Conservation (phyloP, 1,284 basidiomycete genomes). For the Earliella scabrosa region DNA sequence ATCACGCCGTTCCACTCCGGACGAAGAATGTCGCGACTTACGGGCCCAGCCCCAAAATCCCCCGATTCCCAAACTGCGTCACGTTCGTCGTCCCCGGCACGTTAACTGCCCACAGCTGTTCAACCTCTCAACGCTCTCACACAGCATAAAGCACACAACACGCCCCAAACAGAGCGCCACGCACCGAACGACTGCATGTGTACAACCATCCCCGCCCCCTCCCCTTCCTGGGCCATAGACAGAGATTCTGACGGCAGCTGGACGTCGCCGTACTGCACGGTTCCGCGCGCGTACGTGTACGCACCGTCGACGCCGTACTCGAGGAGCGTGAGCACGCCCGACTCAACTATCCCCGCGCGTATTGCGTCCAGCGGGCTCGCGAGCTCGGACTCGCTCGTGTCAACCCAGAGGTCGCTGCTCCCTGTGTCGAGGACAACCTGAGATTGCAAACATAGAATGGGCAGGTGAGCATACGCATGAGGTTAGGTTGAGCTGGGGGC, state of each 20-base stretch:
- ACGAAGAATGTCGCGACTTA: neutral
- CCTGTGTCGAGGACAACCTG: slow-evolving; percentile 13
- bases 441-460: too few species aligned
- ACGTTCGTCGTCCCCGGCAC: slow-evolving; percentile 6
- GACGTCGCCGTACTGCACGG: slow-evolving; percentile 8
- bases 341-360: neutral
- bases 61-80: slow-evolving; percentile 6
- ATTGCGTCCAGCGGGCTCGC: neutral
- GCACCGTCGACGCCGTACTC: slow-evolving; percentile 7
- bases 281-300: slow-evolving; percentile 3
- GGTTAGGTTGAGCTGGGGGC: too few species aligned
- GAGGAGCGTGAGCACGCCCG: neutral
- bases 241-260: neutral
- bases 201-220: neutral
- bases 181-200: slow-evolving; percentile 5
- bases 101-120: neutral
- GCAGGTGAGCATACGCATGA: too few species aligned
- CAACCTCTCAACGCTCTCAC: neutral
- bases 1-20: too few species aligned
- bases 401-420: slow-evolving; percentile 16
- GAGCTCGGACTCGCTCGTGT: slow-evolving; percentile 1
- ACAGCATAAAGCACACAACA: too few species aligned
- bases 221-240: too few species aligned
- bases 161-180: neutral
- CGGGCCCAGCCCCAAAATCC: slow-evolving; percentile 6